These are phyloP conservation scores for Dittrichia graveolens DNA, from an alignment of 129 eudicot species.

Conservation along the genomic window DNA sequence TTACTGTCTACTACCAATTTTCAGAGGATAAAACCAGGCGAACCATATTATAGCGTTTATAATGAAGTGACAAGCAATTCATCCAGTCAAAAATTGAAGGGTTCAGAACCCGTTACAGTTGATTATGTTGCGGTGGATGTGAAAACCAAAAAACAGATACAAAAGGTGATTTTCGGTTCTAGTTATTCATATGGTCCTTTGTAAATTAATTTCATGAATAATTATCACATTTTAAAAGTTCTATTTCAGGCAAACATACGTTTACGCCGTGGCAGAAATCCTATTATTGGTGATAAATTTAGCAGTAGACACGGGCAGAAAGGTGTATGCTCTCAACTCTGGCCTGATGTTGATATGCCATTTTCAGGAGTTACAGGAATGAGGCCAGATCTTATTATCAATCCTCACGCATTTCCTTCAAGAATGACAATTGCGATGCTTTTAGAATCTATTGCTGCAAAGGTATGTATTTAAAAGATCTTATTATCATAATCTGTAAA, in stretches of 20 bases:
- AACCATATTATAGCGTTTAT: conserved; percentile 63
- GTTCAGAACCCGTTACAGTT: conserved; percentile 72
- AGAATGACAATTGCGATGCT: conserved; percentile 99
- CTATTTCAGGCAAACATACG: conserved; percentile 81
- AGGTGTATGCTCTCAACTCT: conserved; percentile 98
- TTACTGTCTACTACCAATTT: conserved; percentile 27
- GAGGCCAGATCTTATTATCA: conserved; percentile 96
- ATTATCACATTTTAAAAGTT: neutral
- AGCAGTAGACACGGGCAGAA: conserved; percentile 98
- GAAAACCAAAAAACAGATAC: conserved; percentile 58
- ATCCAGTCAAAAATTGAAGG: conserved; percentile 49
- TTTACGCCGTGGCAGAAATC: conserved; percentile 76
- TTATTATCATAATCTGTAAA: neutral
- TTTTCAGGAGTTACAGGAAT: conserved; percentile 85
- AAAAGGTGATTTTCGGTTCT: conserved; percentile 56
- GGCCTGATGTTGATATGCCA: conserved; percentile 96
- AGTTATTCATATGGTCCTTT: neutral
- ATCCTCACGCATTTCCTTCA: conserved; percentile 98
- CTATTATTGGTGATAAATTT: conserved; percentile 90
- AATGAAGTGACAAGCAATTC: conserved; percentile 44
- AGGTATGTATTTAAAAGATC: conserved; percentile 46
- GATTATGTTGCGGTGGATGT: conserved; percentile 88
- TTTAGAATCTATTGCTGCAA: conserved; percentile 96
- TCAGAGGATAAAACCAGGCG: conserved; percentile 71
- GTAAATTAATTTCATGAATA: neutral